phyloP scores from a whole-genome alignment of 202 grass and related monocot species.

The Setaria viridis region DNA sequence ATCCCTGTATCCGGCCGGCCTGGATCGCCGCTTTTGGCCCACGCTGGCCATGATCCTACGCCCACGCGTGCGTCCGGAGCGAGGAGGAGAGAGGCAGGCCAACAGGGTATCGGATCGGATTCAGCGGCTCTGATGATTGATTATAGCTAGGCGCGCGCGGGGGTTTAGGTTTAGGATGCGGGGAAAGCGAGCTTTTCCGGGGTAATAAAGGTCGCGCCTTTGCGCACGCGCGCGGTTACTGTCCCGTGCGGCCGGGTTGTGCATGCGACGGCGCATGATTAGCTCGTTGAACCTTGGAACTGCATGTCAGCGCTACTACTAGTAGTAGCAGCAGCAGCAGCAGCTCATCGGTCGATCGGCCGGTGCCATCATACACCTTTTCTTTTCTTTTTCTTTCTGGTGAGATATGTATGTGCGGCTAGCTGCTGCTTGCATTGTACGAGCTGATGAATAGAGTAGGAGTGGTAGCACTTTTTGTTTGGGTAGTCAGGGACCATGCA shows the following conservation, averaged over 20 bases:
- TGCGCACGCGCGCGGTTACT: constrained; percentile 44
- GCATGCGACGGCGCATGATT: constrained; percentile 16
- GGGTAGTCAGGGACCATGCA: too few relatives aligned
- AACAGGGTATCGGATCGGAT: too few relatives aligned
- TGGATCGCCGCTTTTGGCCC: background rate
- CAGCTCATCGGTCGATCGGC: background rate
- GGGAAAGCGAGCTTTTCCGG: constrained; percentile 27
- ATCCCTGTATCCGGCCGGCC: background rate
- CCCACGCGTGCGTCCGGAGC: background rate
- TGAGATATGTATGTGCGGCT: background rate
- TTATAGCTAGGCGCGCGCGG: background rate
- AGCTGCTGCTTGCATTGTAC: too few relatives aligned
- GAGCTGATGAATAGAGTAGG: too few relatives aligned
- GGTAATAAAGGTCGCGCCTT: constrained; percentile 34
- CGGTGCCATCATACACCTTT: constrained; percentile 2
- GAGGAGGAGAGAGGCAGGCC: too few relatives aligned
- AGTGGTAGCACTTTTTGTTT: too few relatives aligned
- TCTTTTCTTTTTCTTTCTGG: background rate
- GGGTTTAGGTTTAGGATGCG: constrained; percentile 29
- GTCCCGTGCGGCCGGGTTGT: background rate
- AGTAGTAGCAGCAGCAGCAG: too few relatives aligned
- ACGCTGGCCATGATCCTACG: background rate
- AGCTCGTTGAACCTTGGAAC: constrained; percentile 31
- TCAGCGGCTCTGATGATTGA: constrained; percentile 46
- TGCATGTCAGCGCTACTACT: background rate